Percentiles rank a stretch among this genome's conserved stretches.
phyloP scores from a whole-genome alignment of 2,329 filamentous ascomycete genomes.

The Zasmidium citrigriseum region DNA sequence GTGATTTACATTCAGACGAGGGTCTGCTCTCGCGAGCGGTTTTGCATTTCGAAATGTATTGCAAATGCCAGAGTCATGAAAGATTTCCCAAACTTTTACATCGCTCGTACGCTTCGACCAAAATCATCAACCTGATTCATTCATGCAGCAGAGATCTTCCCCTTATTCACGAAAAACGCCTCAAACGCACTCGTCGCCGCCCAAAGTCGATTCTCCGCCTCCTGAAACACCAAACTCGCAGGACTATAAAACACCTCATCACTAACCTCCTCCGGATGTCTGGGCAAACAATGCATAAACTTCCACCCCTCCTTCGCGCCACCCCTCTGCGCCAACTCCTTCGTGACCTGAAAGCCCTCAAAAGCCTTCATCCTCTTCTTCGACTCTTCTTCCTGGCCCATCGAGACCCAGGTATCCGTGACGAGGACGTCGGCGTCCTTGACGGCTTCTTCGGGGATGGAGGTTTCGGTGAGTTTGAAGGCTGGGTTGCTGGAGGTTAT shows the following conservation, averaged over 20 bases:
- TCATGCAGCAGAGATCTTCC: slow-evolving; percentile 57
- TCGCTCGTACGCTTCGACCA: slow-evolving; percentile 2
- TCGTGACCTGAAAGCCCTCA: slow-evolving; percentile 86
- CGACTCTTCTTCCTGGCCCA: slow-evolving; percentile 91
- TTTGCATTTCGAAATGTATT: background rate
- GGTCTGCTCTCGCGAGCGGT: slow-evolving; percentile 2
- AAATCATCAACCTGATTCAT: background rate
- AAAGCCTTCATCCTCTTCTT: slow-evolving; percentile 78
- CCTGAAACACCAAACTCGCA: slow-evolving; percentile 84
- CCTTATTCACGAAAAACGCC: slow-evolving; percentile 92
- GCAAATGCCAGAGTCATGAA: background rate
- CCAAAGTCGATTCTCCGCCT: slow-evolving; percentile 94
- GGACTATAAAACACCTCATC: slow-evolving; percentile 88
- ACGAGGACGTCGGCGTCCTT: slow-evolving; percentile 86
- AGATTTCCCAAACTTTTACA: slow-evolving; percentile 2
- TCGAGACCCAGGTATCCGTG: slow-evolving; percentile 97
- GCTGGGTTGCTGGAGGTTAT: slow-evolving; percentile 60
- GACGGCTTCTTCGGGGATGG: slow-evolving; percentile 78
- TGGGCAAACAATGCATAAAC: slow-evolving; percentile 97
- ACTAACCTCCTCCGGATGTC: slow-evolving; percentile 87
- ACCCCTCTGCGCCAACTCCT: slow-evolving; percentile 77
- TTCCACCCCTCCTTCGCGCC: slow-evolving; percentile 89
- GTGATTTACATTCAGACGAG: background rate
- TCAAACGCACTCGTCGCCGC: slow-evolving; percentile 80
- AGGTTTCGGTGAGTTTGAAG: slow-evolving; percentile 66